phyloP scores from a whole-genome alignment of 2,329 filamentous ascomycete species.

The Microcyclosporella mali region DNA sequence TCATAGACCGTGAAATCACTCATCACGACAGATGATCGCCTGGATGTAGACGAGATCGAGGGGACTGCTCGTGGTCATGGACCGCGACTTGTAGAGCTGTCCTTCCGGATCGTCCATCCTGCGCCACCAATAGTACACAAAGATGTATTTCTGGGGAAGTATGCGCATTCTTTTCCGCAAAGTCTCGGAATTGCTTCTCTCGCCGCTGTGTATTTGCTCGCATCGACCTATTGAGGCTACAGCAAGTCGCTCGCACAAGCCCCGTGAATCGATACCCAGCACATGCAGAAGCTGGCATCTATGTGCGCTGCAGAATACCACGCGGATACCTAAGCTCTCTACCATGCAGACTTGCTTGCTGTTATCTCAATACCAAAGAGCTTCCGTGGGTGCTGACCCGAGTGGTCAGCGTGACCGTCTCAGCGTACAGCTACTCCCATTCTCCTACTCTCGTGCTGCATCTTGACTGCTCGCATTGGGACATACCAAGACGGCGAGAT shows the following conservation, averaged over 20 bases:
- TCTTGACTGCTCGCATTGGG: conserved; percentile 24
- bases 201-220: conserved; percentile 57
- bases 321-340: conserved; percentile 36
- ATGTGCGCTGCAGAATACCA: conserved; percentile 34
- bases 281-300: conserved; percentile 32
- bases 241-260: conserved; percentile 47
- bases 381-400: conserved; percentile 21
- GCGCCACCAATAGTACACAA: conserved; percentile 56
- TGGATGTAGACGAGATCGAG: conserved; percentile 65
- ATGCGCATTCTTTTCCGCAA: conserved; percentile 51
- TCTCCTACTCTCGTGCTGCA: conserved; percentile 38
- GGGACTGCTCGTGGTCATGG: conserved; percentile 64
- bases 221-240: conserved; percentile 56
- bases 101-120: conserved; percentile 60
- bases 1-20: conserved; percentile 36
- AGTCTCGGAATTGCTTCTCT: conserved; percentile 54
- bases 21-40: conserved; percentile 20
- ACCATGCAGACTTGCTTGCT: conserved; percentile 37
- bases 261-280: conserved; percentile 37
- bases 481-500: conserved; percentile 28
- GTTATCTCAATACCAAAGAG: conserved; percentile 32
- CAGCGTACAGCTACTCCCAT: conserved; percentile 33
- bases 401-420: conserved; percentile 21
- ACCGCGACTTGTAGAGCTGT: conserved; percentile 63
- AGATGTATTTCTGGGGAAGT: conserved; percentile 57